Conservation (phyloP, 2,329 filamentous ascomycete genomes). For the Neonectria punicea region DNA sequence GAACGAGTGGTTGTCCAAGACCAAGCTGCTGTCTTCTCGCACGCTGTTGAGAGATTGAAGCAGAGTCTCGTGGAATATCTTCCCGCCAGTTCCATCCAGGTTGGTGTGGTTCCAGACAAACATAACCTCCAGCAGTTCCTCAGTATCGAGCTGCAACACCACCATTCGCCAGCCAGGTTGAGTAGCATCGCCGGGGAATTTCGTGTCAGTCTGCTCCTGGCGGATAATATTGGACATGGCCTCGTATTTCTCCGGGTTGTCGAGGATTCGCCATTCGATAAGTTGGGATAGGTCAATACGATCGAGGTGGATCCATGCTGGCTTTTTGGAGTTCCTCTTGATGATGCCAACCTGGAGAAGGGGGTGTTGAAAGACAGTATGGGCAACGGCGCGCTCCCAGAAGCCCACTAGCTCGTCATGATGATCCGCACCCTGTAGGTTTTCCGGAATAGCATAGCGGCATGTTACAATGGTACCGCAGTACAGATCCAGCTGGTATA, state of each 20-base stretch:
- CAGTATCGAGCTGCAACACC: slow-evolving; percentile 1
- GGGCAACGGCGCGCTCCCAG: slow-evolving; percentile 13
- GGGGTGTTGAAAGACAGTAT: slow-evolving; percentile 18
- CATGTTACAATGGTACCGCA: slow-evolving; percentile 11
- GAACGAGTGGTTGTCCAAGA: slow-evolving; percentile 11
- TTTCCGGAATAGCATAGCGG: slow-evolving; percentile 13
- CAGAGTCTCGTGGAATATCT: slow-evolving; percentile 28
- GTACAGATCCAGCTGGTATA: slow-evolving; percentile 12
- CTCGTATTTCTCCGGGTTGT: not conserved
- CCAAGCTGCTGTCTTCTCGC: not conserved
- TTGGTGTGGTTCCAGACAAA: slow-evolving; percentile 26
- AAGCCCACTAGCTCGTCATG: slow-evolving; percentile 8
- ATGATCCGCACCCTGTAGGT: not conserved
- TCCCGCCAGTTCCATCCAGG: slow-evolving; percentile 24
- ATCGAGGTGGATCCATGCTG: slow-evolving; percentile 9
- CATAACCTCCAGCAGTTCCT: slow-evolving; percentile 16
- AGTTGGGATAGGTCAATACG: slow-evolving; percentile 4
- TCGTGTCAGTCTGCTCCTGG: not conserved
- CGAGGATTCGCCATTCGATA: slow-evolving; percentile 13
- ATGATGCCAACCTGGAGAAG: slow-evolving; percentile 22
- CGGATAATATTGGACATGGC: not conserved
- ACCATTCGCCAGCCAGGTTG: slow-evolving; percentile 16
- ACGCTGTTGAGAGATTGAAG: slow-evolving; percentile 17
- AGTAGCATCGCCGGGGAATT: not conserved
- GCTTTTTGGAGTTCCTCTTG: not conserved